Base-by-base conservation (phyloP, 2,329 filamentous ascomycete species). In the Arachnomyces sp. region DNA sequence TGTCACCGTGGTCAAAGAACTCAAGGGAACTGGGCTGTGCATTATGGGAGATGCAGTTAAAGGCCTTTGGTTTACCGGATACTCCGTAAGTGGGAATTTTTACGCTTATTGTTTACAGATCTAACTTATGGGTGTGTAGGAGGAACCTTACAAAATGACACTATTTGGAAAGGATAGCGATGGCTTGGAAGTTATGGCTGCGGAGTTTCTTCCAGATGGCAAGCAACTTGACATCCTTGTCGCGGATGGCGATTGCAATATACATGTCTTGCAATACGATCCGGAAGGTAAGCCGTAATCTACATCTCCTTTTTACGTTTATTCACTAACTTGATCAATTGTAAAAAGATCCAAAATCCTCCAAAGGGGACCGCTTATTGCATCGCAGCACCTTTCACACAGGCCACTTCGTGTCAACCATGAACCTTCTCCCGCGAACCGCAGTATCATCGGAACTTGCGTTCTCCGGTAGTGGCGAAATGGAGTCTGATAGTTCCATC, bases 71-170 rank as follows among this genome's bases (percentile, higher is more conserved):
- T 93, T 98, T 51, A 85, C 86, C 0, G 92, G 92, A 1, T 98
- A 95, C 57, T 92, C 86, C 7, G 74, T 76, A 70, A 38, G 68
- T 55, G 28, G 33, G 25, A n/a, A 15, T 7, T n/a, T 12, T 12
- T 13, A 28, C 16, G 3, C 16, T 25, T 14, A 7, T 34, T n/a
- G 13, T 16, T 28, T 40, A 7, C 7, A 11, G 25, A 34, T 7
- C 14, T 44, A 31, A 36, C 18, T 14, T 36, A 18, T 31, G n/a
- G 9, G 36, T 36, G 31, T 49, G 34, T 34, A 77, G 66, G 90
- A 98, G 65, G 92, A 96, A 56, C 92, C 92, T 1, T 98, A 96
- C 60, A 89, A 85, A 51, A 88, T 98, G 79, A 84, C 88, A 46
- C 74, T 95, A 3, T 88, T 96, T 50, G 88, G 89, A 31, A 95